Evolutionary conservation across 140 eudicot species (phyloP).

Genomic region (Flaveria floridana): DNA sequence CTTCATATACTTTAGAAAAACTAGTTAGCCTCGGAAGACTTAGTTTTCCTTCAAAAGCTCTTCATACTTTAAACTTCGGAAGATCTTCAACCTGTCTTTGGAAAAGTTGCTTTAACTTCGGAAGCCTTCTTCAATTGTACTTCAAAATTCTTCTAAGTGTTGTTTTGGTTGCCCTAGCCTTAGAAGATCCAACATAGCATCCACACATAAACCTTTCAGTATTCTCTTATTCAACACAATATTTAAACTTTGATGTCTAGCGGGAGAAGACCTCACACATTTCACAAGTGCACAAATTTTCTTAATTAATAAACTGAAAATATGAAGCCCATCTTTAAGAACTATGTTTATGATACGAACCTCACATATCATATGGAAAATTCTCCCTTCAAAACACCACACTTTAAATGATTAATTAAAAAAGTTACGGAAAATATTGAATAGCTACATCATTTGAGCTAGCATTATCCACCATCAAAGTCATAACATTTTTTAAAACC

Average conservation of each 20-base stretch:
- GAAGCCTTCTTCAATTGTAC: too few species aligned
- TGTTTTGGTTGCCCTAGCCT: too few species aligned
- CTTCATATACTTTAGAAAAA: too few species aligned
- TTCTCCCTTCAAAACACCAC: not conserved
- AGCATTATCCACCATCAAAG: slow-evolving; percentile 10
- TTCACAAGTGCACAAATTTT: not conserved
- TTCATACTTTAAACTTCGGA: too few species aligned
- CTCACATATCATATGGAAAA: too few species aligned
- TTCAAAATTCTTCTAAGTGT: too few species aligned
- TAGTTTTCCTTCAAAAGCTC: too few species aligned
- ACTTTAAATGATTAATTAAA: not conserved
- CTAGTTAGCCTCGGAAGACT: too few species aligned
- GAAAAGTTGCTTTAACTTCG: too few species aligned
- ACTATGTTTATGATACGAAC: slow-evolving; percentile 1
- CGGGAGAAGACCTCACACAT: not conserved
- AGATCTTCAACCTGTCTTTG: too few species aligned
- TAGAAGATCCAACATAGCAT: too few species aligned
- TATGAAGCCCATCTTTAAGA: not conserved
- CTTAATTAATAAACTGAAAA: not conserved
- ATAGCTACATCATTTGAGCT: slow-evolving; percentile 7
- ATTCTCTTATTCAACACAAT: not conserved
- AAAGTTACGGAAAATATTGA: not conserved
- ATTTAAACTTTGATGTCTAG: not conserved
- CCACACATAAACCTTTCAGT: not conserved
- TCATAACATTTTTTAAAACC: not conserved